Evolutionary conservation across 1,284 basidiomycete genomes (phyloP).

Genomic region (Laetiporus sulphureus): DNA sequence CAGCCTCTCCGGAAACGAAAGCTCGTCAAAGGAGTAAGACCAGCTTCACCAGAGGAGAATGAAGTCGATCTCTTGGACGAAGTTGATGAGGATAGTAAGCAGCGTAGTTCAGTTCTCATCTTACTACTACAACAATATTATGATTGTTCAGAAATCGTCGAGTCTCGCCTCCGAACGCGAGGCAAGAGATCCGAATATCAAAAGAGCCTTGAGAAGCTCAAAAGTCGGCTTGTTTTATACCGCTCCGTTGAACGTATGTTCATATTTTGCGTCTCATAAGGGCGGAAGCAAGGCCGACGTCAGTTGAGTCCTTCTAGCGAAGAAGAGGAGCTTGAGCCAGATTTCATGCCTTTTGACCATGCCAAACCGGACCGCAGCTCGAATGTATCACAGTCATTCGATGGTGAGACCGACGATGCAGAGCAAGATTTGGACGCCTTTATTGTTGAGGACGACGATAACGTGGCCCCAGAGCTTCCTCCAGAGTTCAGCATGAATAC

Average conservation of each 20-base stretch:
- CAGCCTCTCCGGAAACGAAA: constrained; percentile 32
- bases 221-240: constrained; percentile 47
- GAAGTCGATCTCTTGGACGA: constrained; percentile 42
- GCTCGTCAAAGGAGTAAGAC: constrained; percentile 41
- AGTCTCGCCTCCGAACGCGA: constrained; percentile 54
- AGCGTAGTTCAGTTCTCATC: neutral
- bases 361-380: constrained; percentile 34
- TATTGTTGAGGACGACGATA: constrained; percentile 69
- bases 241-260: no score
- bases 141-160: constrained; percentile 51
- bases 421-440: constrained; percentile 39
- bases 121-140: neutral
- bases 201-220: constrained; percentile 57
- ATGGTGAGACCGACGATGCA: constrained; percentile 25
- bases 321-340: constrained; percentile 26
- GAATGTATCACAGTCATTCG: constrained; percentile 4
- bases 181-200: constrained; percentile 55
- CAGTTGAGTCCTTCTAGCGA: constrained; percentile 27
- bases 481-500: constrained; percentile 71
- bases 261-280: constrained; percentile 20
- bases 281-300: constrained; percentile 41
- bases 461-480: constrained; percentile 45
- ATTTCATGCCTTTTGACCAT: constrained; percentile 36
- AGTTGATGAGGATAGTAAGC: constrained; percentile 50
- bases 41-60: constrained; percentile 39